A percentile compares a stretch with the other conserved stretches of the same genome.
phyloP scores from a whole-genome alignment of 2,329 filamentous ascomycete species.

The Penicillium vulpinum region DNA sequence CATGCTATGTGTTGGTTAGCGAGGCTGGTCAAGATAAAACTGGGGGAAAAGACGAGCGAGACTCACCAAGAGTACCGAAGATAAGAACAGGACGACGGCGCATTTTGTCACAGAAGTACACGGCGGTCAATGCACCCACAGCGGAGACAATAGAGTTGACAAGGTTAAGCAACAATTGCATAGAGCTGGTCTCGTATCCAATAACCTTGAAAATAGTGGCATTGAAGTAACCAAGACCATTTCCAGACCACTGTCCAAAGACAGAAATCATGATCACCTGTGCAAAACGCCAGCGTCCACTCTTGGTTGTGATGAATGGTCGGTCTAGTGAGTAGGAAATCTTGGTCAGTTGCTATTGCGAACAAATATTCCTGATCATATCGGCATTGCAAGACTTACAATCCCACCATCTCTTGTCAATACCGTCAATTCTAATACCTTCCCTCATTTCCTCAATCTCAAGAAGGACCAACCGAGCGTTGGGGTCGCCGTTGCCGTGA shows the following conservation, averaged over 20 bases:
- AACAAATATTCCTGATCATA: background rate
- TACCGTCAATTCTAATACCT: slow-evolving; percentile 47
- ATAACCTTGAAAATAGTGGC: slow-evolving; percentile 47
- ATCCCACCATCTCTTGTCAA: slow-evolving; percentile 52
- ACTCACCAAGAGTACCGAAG: slow-evolving; percentile 42
- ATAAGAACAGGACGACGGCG: slow-evolving; percentile 50
- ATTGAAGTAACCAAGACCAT: slow-evolving; percentile 55
- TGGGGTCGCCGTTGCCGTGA: slow-evolving; percentile 29
- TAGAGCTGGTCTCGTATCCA: slow-evolving; percentile 28
- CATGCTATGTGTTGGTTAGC: slow-evolving; percentile 30
- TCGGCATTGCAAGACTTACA: slow-evolving; percentile 34
- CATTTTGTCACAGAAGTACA: slow-evolving; percentile 49
- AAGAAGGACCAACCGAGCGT: slow-evolving; percentile 27
- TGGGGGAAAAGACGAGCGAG: too few relatives aligned
- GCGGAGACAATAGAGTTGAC: slow-evolving; percentile 51
- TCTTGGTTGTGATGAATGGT: slow-evolving; percentile 47
- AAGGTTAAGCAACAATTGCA: slow-evolving; percentile 51
- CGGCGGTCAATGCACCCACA: slow-evolving; percentile 48
- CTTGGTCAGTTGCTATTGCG: background rate
- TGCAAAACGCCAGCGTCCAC: slow-evolving; percentile 50
- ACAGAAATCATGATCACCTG: slow-evolving; percentile 55
- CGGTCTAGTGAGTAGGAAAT: slow-evolving; percentile 36
- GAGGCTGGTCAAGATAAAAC: background rate
- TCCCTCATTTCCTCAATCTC: slow-evolving; percentile 34
- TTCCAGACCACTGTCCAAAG: slow-evolving; percentile 55